Conservation (phyloP, 2,329 filamentous ascomycete genomes). For the Orbilia ellipsospora region DNA sequence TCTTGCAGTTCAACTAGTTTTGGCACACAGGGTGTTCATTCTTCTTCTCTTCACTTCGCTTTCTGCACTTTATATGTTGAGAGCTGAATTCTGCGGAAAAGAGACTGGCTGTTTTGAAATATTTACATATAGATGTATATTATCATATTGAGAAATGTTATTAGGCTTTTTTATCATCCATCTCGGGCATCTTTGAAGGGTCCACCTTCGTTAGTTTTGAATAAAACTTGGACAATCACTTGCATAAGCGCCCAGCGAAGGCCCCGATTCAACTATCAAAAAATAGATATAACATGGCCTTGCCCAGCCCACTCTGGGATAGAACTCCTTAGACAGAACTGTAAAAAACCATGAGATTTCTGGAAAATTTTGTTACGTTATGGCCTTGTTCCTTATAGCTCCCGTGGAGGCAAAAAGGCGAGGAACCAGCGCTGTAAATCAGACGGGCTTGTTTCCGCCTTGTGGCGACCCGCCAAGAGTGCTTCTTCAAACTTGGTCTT, state of each 20-base stretch:
- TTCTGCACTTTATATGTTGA: not conserved
- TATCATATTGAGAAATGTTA: not conserved
- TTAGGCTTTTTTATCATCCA: too few species aligned
- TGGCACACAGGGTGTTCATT: not conserved
- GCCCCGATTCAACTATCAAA: too few species aligned
- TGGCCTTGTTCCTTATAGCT: not conserved
- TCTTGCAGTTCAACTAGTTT: not conserved
- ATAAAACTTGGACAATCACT: too few species aligned
- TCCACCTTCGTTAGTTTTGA: too few species aligned
- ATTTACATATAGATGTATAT: constrained; percentile 1
- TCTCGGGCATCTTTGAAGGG: too few species aligned
- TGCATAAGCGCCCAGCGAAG: too few species aligned
- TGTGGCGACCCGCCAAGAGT: too few species aligned
- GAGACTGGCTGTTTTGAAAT: not conserved
- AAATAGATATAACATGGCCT: too few species aligned
- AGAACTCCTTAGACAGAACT: too few species aligned
- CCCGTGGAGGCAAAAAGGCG: constrained; percentile 6
- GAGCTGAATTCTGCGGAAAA: not conserved
- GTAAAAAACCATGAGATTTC: not conserved
- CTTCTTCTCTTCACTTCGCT: not conserved
- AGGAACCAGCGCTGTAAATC: not conserved
- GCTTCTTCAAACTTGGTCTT: too few species aligned
- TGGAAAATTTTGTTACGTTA: constrained; percentile 8
- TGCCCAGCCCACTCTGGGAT: too few species aligned
- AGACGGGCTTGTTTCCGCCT: not conserved